Evolutionary conservation across 257 asterid genomes (phyloP).

Genomic region (Paulownia fortunei): DNA sequence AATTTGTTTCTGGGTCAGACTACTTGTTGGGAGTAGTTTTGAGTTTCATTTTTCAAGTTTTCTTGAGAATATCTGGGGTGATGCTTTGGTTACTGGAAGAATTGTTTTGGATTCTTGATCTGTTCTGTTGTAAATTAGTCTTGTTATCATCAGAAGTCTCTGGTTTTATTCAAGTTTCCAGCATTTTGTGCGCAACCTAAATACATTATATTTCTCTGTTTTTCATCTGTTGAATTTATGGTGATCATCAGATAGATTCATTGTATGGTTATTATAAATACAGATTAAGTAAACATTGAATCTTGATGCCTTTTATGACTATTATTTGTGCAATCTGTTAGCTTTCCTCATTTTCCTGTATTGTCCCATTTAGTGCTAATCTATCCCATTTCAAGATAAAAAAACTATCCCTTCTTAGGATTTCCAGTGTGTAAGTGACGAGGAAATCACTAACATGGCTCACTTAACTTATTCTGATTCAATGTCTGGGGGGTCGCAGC

Average conservation of each 20-base stretch:
- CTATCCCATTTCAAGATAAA: neutral
- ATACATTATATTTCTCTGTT: neutral
- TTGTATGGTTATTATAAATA: slow-evolving; percentile 5
- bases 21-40: slow-evolving; percentile 11
- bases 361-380: neutral
- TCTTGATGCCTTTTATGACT: slow-evolving; percentile 31
- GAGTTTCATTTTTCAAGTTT: neutral
- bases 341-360: neutral
- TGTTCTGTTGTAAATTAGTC: neutral
- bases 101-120: slow-evolving; percentile 34
- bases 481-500: slow-evolving; percentile 60
- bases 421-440: neutral
- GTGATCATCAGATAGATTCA: slow-evolving; percentile 19
- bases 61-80: neutral
- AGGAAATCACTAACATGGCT: slow-evolving; percentile 51
- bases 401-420: neutral
- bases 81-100: neutral
- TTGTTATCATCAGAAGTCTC: neutral
- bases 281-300: slow-evolving; percentile 24
- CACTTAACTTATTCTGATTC: slow-evolving; percentile 61
- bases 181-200: neutral
- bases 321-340: slow-evolving; percentile 11
- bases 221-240: neutral
- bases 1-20: slow-evolving; percentile 25
- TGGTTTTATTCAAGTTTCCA: neutral